Percentiles rank a stretch among this genome's conserved stretches.
phyloP scores from a whole-genome alignment of 108 stramenopile species.

The Heterococcus sp. region DNA sequence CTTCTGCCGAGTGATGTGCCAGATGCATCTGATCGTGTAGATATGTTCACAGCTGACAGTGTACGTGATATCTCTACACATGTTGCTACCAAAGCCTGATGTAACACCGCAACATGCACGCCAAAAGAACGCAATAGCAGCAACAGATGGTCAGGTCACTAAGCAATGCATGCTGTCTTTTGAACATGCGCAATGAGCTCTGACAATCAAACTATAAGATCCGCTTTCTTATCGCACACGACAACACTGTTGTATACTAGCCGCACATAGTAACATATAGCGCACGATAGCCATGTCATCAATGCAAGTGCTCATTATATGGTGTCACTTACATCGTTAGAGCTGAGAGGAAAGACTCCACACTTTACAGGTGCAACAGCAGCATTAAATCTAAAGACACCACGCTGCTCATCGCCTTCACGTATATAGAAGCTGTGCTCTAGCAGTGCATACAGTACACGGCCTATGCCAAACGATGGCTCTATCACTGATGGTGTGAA shows the following conservation, averaged over 20 bases:
- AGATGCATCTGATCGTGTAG: background rate
- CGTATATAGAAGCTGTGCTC: conserved; percentile 97
- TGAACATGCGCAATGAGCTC: too few relatives aligned
- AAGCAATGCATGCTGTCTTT: too few relatives aligned
- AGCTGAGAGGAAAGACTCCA: conserved; percentile 69
- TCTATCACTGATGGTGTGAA: conserved; percentile 98
- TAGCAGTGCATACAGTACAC: conserved; percentile 92
- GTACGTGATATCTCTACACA: background rate
- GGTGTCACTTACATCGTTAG: background rate
- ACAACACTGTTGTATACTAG: too few relatives aligned
- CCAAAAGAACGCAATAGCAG: too few relatives aligned
- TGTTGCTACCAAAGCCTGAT: too few relatives aligned
- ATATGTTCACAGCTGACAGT: background rate
- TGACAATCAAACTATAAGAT: too few relatives aligned
- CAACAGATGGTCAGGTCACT: too few relatives aligned
- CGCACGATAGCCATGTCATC: too few relatives aligned
- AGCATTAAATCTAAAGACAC: conserved; percentile 93
- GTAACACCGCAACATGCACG: too few relatives aligned
- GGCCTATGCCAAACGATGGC: conserved; percentile 99
- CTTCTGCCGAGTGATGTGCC: conserved; percentile 32
- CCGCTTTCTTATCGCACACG: too few relatives aligned
- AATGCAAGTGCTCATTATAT: too few relatives aligned
- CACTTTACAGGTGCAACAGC: conserved; percentile 95
- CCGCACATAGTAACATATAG: too few relatives aligned
- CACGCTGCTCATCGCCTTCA: conserved; percentile 85